Conservation (phyloP, 129 eudicot species). For the Helianthus tuberosus region DNA sequence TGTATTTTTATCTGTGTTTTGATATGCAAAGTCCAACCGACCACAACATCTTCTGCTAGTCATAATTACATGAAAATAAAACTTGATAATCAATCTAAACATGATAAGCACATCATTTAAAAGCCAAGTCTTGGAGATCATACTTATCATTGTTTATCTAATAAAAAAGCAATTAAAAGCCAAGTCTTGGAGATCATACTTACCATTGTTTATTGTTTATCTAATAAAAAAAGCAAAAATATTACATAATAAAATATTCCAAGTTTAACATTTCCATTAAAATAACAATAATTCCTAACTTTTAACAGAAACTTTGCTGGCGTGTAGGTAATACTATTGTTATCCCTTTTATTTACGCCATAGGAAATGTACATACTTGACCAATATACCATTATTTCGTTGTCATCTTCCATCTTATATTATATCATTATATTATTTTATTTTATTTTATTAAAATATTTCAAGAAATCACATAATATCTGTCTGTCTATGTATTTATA, state of each 20-base stretch:
- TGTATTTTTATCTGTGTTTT: too few relatives aligned
- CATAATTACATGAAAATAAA: background rate
- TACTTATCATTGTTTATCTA: background rate
- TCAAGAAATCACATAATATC: conserved; percentile 12
- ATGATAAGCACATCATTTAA: background rate
- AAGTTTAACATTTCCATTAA: background rate
- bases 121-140: background rate
- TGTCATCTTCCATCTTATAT: background rate
- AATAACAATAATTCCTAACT: conserved; percentile 10
- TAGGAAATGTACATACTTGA: background rate
- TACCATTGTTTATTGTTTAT: background rate
- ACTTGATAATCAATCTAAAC: background rate
- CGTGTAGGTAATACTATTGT: conserved; percentile 28
- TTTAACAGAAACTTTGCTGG: conserved; percentile 32
- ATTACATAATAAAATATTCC: background rate
- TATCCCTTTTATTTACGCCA: conserved; percentile 15
- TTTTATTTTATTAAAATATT: background rate
- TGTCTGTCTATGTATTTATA: conserved; percentile 27
- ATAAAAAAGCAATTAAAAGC: background rate
- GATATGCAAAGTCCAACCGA: too few relatives aligned
- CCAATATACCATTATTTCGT: conserved; percentile 4
- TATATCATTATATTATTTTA: background rate
- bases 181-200: background rate
- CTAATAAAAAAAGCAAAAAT: background rate
- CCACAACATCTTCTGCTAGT: too few relatives aligned